Percentiles rank a stretch among this genome's conserved stretches.
Conservation (phyloP, 768 basidiomycete genomes). For the Russula earlei region DNA sequence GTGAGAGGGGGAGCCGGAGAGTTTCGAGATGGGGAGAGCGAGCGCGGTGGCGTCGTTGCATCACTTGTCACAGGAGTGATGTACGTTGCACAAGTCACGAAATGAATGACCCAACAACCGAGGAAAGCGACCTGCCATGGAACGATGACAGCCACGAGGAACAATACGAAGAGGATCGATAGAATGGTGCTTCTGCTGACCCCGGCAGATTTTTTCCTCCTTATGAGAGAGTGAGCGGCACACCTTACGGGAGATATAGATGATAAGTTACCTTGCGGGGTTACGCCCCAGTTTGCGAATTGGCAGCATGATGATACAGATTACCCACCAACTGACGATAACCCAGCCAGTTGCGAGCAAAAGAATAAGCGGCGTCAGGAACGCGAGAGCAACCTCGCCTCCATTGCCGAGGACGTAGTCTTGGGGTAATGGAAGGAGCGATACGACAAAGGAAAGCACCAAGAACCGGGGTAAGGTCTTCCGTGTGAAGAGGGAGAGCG, state of each 20-base stretch:
- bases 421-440: conserved; percentile 48
- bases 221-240: not conserved
- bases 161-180: conserved; percentile 51
- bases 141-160: conserved; percentile 64
- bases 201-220: conserved; percentile 26
- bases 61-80: conserved; percentile 7
- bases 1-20: not conserved
- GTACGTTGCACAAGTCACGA: conserved; percentile 48
- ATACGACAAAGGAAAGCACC: conserved; percentile 34
- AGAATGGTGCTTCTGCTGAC: conserved; percentile 25
- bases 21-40: not conserved
- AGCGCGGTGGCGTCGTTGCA: not conserved
- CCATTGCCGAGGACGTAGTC: conserved; percentile 51
- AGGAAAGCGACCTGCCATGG: conserved; percentile 92
- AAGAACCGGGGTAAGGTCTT: conserved; percentile 35
- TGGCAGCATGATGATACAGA: conserved; percentile 41
- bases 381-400: conserved; percentile 39
- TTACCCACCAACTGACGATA: conserved; percentile 45
- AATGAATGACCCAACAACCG: conserved; percentile 72
- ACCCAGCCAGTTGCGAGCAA: conserved; percentile 60
- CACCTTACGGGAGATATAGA: not conserved
- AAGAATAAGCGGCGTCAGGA: conserved; percentile 48
- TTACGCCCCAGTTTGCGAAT: conserved; percentile 27
- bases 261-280: conserved; percentile 19
- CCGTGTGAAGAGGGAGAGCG: conserved; percentile 38